Evolutionary conservation across 2,329 filamentous ascomycete species (phyloP).

Genomic region (Alternaria sp.): DNA sequence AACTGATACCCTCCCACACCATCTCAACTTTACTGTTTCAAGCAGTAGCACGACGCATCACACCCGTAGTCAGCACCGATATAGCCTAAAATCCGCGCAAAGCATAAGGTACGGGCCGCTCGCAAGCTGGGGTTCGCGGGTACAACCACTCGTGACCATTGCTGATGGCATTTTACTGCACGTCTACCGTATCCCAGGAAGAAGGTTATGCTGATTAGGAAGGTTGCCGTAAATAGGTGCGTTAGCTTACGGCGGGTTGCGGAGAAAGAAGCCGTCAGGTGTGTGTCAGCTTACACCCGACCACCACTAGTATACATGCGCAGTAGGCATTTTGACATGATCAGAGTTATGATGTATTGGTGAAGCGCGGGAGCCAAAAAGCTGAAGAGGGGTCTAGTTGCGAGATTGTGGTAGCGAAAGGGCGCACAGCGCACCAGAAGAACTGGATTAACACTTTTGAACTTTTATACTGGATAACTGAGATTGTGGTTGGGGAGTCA

Average conservation of each 20-base stretch:
- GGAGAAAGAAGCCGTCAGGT: background rate
- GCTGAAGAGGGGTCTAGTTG: background rate
- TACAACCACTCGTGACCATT: background rate
- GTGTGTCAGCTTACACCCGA: background rate
- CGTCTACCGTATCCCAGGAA: background rate
- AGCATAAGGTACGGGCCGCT: background rate
- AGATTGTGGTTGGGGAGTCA: background rate
- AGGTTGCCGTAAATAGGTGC: background rate
- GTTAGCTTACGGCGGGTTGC: background rate
- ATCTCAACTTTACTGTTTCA: background rate
- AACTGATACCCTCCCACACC: background rate
- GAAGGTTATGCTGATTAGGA: background rate
- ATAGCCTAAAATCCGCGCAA: slow-evolving; percentile 5
- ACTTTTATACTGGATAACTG: background rate
- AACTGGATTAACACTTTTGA: background rate
- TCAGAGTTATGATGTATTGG: background rate
- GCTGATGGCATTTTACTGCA: background rate
- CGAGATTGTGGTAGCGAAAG: background rate
- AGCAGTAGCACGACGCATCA: background rate
- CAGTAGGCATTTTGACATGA: background rate
- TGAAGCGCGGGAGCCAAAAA: background rate
- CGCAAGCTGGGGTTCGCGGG: background rate
- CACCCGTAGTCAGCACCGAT: background rate
- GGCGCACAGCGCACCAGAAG: background rate
- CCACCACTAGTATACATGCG: background rate